Base-by-base conservation (phyloP, 192 early-diverging fungal species). In the Coemansia sp. region DNA sequence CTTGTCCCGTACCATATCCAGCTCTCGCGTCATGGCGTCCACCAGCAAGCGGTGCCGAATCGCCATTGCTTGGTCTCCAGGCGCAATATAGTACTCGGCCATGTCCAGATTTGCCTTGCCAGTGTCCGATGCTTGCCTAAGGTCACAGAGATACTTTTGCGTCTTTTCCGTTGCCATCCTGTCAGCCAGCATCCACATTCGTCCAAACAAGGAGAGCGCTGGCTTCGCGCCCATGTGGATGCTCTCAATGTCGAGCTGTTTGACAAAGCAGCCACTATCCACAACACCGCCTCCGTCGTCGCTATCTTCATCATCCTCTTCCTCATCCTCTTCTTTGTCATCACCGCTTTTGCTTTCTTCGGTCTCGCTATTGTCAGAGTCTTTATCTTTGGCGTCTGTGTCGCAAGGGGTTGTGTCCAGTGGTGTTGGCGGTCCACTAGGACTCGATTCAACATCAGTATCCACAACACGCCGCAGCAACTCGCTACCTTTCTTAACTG, bases 161-260 rank as follows among this genome's bases (percentile, higher is more conserved):
- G 82, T 79, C 47, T 62, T 61, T n/a, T 40, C 62, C 27, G 82
- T 79, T n/a, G 61, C 59, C 15, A 84, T 71, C 15, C 71, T 64
- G 31, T 84, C 82, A 6, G 76, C 36, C 41, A 79, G 54, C 24
- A 67, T 76, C 82, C 82, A 84, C 74, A 79, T 67, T 5, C 77
- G 82, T 1, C 77, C 82, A 76, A 84, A 84, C 60, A 76, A 71
- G 63, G 82, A 79, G 51, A 84, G 64, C 1, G 72, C 41, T 11
- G 63, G 68, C 20, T 38, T 57, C 4, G 29, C 68, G 3, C 41
- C 47, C 70, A 5, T 65, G 33, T 60, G 62, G 36, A 18, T 51
- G 36, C 62, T 18, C 38, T 72, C 69, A 5, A 18, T 24, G 51
- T 46, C 66, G 60, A 78, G 67, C 36, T 79, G 71, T 24, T 61